A percentile compares a stretch with the other conserved stretches of the same genome.
phyloP scores from a whole-genome alignment of 2,329 filamentous ascomycete genomes.

The Catunica adiposa region DNA sequence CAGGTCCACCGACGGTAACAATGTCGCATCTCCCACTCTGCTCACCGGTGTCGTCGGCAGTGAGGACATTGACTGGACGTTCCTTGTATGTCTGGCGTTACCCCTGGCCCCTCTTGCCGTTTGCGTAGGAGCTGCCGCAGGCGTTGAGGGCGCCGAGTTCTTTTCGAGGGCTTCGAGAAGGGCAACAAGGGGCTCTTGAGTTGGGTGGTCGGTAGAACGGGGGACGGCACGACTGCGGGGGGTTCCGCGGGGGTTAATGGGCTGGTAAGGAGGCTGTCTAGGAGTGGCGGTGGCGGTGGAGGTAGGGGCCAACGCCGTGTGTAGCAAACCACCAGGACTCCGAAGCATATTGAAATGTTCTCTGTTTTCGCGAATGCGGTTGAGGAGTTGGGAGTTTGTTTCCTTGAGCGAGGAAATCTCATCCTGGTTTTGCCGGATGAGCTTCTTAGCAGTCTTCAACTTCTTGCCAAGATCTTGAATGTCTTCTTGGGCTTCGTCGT shows the following conservation, averaged over 20 bases:
- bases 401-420: slow-evolving; percentile 54
- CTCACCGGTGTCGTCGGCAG: slow-evolving; percentile 52
- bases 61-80: slow-evolving; percentile 69
- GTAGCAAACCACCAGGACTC: slow-evolving; percentile 53
- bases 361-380: slow-evolving; percentile 74
- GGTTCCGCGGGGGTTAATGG: slow-evolving; percentile 3
- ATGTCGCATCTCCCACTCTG: slow-evolving; percentile 32
- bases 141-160: slow-evolving; percentile 58
- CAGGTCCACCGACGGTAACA: slow-evolving; percentile 47
- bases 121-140: slow-evolving; percentile 28
- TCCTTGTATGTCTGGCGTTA: slow-evolving; percentile 48
- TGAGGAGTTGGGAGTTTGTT: slow-evolving; percentile 60
- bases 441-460: slow-evolving; percentile 55
- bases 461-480: slow-evolving; percentile 47
- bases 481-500: slow-evolving; percentile 49
- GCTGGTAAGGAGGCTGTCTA: slow-evolving; percentile 36
- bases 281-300: no score
- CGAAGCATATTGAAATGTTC: slow-evolving; percentile 70
- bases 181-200: slow-evolving; percentile 55
- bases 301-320: slow-evolving; percentile 39
- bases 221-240: no score
- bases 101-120: slow-evolving; percentile 20
- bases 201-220: slow-evolving; percentile 19
- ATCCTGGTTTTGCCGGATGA: slow-evolving; percentile 64
- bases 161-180: slow-evolving; percentile 61